Conservation (phyloP, 2,329 filamentous ascomycete species). For the Alternaria sp. region DNA sequence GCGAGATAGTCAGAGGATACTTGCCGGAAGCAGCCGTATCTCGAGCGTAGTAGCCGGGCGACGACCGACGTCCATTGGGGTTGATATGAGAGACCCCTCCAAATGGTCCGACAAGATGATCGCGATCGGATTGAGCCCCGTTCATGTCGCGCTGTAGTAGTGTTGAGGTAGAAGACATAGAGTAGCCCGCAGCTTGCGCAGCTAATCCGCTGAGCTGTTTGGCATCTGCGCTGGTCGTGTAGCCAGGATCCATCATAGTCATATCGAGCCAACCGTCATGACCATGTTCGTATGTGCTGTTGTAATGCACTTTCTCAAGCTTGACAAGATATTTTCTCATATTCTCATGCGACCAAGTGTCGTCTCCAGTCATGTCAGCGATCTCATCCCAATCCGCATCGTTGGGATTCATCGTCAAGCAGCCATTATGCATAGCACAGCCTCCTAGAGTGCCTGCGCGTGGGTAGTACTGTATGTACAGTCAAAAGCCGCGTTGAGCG, state of each 20-base stretch:
- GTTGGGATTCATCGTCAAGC: slow-evolving; percentile 62
- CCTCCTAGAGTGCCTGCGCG: slow-evolving; percentile 65
- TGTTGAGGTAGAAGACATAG: not conserved
- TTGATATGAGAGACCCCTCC: not conserved
- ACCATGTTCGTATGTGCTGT: slow-evolving; percentile 34
- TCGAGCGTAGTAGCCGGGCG: not conserved
- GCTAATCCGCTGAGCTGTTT: slow-evolving; percentile 24
- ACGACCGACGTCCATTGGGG: not conserved
- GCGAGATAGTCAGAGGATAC: slow-evolving; percentile 65
- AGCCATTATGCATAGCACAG: slow-evolving; percentile 68
- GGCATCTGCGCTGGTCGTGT: slow-evolving; percentile 24
- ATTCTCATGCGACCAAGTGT: slow-evolving; percentile 64
- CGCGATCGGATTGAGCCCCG: not conserved
- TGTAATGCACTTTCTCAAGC: slow-evolving; percentile 36
- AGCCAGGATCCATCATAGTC: slow-evolving; percentile 37
- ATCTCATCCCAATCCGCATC: slow-evolving; percentile 68
- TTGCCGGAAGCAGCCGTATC: not conserved
- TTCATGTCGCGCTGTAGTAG: not conserved
- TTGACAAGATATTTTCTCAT: slow-evolving; percentile 65
- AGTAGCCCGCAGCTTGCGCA: not conserved
- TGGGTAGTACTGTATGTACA: slow-evolving; percentile 59
- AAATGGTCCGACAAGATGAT: not conserved
- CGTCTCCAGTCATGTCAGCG: slow-evolving; percentile 65
- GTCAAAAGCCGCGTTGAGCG: not conserved
- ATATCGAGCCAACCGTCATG: slow-evolving; percentile 37